Evolutionary conservation across 306 rosid genomes (phyloP).

Genomic region (Potentilla sterilis): DNA sequence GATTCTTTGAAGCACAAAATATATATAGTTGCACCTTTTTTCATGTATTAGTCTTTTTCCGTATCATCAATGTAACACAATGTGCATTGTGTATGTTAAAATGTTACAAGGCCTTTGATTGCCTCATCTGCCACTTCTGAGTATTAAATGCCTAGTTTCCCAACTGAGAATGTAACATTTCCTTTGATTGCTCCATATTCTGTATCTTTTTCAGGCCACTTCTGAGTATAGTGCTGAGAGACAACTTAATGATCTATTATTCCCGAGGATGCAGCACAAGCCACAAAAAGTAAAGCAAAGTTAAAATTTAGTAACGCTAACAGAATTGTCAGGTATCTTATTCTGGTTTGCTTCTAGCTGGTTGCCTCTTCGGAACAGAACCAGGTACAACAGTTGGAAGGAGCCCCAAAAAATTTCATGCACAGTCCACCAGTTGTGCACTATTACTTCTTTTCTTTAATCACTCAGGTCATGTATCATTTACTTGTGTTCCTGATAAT

Average conservation of each 20-base stretch:
- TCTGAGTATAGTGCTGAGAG: slow-evolving; percentile 90
- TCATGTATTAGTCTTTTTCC: background rate
- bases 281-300: slow-evolving; percentile 62
- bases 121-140: slow-evolving; percentile 50
- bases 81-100: background rate
- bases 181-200: slow-evolving; percentile 17
- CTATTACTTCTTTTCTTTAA: slow-evolving; percentile 13
- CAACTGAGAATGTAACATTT: background rate
- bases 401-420: slow-evolving; percentile 27
- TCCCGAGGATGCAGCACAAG: slow-evolving; percentile 64
- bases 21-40: background rate
- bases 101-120: slow-evolving; percentile 21
- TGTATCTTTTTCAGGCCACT: slow-evolving; percentile 58
- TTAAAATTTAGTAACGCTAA: slow-evolving; percentile 37
- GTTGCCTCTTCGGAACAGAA: slow-evolving; percentile 19
- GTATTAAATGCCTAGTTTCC: slow-evolving; percentile 22
- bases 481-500: slow-evolving; percentile 32
- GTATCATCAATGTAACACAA: background rate
- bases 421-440: slow-evolving; percentile 34
- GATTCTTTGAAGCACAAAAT: no score
- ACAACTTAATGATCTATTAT: slow-evolving; percentile 72
- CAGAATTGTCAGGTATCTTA: slow-evolving; percentile 18
- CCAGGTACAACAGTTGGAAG: slow-evolving; percentile 29
- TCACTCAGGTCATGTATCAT: slow-evolving; percentile 37
- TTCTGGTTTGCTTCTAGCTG: slow-evolving; percentile 23